These are phyloP conservation scores for Firmiana major DNA, from an alignment of 345 rosid species.

Conservation along the genomic window DNA sequence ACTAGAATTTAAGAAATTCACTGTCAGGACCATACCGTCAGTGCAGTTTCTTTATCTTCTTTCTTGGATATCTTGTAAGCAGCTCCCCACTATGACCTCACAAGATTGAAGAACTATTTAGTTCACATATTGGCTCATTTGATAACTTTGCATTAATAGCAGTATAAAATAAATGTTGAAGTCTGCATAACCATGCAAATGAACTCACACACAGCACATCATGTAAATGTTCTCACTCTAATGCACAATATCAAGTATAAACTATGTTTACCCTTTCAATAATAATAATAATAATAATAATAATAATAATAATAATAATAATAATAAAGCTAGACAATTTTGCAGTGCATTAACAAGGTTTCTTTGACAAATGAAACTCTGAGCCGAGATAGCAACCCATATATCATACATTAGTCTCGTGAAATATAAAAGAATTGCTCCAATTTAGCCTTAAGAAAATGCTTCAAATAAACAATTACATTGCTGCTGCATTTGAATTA, in stretches of 20 bases:
- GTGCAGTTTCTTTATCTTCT: slow-evolving; percentile 66
- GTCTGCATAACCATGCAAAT: neutral
- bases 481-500: neutral
- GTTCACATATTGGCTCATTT: slow-evolving; percentile 11
- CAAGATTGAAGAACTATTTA: slow-evolving; percentile 18
- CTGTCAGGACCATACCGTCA: slow-evolving; percentile 42
- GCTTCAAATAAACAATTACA: neutral
- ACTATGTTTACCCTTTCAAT: neutral
- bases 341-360: neutral
- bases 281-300: too few relatives aligned
- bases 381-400: neutral
- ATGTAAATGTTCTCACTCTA: neutral
- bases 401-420: neutral
- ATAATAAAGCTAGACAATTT: too few relatives aligned
- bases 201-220: neutral
- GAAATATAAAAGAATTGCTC: neutral
- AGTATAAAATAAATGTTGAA: neutral
- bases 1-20: slow-evolving; percentile 1
- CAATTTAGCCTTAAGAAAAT: neutral
- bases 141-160: neutral
- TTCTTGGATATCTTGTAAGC: slow-evolving; percentile 76
- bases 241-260: neutral
- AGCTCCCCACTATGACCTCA: slow-evolving; percentile 79
- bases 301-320: too few relatives aligned
- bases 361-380: neutral